Conservation (phyloP, 2,329 filamentous ascomycete species). For the Fusarium redolens region DNA sequence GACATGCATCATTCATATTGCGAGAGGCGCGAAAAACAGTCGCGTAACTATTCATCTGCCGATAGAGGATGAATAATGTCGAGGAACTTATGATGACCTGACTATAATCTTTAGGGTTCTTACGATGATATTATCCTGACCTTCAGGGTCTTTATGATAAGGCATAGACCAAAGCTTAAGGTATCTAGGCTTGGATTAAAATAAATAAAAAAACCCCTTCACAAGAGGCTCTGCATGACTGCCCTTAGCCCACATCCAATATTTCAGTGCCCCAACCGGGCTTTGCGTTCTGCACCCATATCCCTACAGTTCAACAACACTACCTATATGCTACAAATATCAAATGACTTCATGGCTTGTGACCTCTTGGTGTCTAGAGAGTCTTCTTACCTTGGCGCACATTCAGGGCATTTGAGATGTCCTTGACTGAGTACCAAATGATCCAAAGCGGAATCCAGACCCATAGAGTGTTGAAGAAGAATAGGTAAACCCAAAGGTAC, state of each 20-base stretch:
- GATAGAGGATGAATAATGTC: background rate
- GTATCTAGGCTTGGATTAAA: background rate
- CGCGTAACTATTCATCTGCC: background rate
- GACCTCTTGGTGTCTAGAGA: constrained; percentile 20
- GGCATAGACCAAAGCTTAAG: background rate
- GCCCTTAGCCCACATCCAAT: background rate
- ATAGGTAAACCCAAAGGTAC: constrained; percentile 74
- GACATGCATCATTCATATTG: background rate
- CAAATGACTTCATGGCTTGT: background rate
- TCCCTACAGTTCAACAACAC: background rate
- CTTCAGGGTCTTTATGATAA: background rate
- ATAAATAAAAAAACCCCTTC: background rate
- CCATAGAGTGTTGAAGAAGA: constrained; percentile 78
- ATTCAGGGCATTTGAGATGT: constrained; percentile 66
- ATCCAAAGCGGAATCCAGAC: constrained; percentile 71
- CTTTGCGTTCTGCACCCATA: background rate
- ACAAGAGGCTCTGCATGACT: background rate
- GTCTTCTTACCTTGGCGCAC: constrained; percentile 48
- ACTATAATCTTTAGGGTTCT: background rate
- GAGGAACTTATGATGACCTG: background rate
- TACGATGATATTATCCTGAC: background rate
- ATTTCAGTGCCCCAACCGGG: background rate
- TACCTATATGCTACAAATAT: background rate
- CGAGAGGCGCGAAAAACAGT: background rate
- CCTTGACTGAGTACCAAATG: constrained; percentile 64